Evolutionary conservation across 805 yeast genomes (phyloP).

Genomic region (Candida krabiensis): DNA sequence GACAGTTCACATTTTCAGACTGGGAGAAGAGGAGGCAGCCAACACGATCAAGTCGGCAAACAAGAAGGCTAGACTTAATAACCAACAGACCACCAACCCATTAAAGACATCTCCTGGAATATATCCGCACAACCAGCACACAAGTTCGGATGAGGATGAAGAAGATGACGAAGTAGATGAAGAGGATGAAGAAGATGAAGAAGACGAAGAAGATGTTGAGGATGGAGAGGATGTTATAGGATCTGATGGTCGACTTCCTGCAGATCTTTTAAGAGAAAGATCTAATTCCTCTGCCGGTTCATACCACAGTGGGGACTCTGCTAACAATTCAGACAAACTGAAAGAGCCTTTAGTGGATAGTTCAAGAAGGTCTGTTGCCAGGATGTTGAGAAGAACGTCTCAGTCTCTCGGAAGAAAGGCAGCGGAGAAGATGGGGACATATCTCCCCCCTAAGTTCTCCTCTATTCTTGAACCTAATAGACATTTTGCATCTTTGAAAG

Average conservation of each 20-base stretch:
- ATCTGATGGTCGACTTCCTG: constrained; percentile 16
- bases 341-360: constrained; percentile 71
- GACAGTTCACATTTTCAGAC: constrained; percentile 87
- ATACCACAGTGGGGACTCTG: constrained; percentile 26
- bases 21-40: constrained; percentile 50
- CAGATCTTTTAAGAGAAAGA: constrained; percentile 14
- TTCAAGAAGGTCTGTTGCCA: constrained; percentile 68
- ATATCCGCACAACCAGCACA: constrained; percentile 23
- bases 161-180: constrained; percentile 32
- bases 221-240: constrained; percentile 17
- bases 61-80: constrained; percentile 13
- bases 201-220: constrained; percentile 22
- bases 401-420: constrained; percentile 77
- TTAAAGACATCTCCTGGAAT: constrained; percentile 20
- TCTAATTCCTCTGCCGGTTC: constrained; percentile 31
- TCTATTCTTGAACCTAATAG: constrained; percentile 89
- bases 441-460: constrained; percentile 78
- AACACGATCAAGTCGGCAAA: constrained; percentile 28
- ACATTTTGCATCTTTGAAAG: constrained; percentile 79
- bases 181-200: constrained; percentile 18
- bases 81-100: constrained; percentile 19
- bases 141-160: constrained; percentile 37
- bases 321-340: constrained; percentile 15
- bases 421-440: constrained; percentile 88
- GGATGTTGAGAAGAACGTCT: constrained; percentile 75